A percentile compares a stretch with the other conserved stretches of the same genome.
phyloP scores from a whole-genome alignment of 2,329 filamentous ascomycete species.

The Lasiodiplodia hormozganensis region DNA sequence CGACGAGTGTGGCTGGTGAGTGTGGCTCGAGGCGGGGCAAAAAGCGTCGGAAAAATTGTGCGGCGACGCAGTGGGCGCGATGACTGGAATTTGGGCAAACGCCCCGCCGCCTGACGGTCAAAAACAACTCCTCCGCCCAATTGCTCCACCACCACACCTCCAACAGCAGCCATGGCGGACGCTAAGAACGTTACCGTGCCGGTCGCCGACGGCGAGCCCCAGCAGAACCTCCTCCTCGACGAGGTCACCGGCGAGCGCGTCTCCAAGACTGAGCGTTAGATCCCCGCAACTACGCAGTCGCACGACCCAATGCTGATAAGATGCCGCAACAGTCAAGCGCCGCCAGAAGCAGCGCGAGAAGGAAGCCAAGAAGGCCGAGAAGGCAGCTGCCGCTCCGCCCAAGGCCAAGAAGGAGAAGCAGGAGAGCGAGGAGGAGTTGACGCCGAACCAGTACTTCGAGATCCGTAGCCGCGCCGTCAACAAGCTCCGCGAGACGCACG shows the following conservation, averaged over 20 bases:
- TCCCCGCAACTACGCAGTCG: background rate
- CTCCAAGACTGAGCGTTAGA: constrained; percentile 55
- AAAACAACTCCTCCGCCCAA: constrained; percentile 23
- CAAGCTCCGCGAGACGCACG: constrained; percentile 74
- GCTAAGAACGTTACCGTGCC: constrained; percentile 71
- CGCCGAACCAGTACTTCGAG: constrained; percentile 92
- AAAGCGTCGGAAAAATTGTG: constrained; percentile 29
- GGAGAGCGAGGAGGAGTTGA: constrained; percentile 74
- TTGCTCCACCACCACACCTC: constrained; percentile 19
- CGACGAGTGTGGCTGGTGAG: background rate
- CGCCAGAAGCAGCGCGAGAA: constrained; percentile 88
- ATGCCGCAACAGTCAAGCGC: constrained; percentile 79
- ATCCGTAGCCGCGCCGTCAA: constrained; percentile 86
- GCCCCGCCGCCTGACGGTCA: constrained; percentile 17
- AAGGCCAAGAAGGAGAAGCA: constrained; percentile 67
- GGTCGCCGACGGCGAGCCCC: constrained; percentile 54
- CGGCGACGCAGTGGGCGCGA: constrained; percentile 1
- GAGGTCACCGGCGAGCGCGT: constrained; percentile 89
- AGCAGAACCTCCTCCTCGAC: constrained; percentile 78
- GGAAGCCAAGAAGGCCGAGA: constrained; percentile 88
- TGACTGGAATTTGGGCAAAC: constrained; percentile 28
- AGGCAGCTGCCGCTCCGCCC: constrained; percentile 72
- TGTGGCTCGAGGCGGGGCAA: constrained; percentile 28
- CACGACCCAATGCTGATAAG: constrained; percentile 34
- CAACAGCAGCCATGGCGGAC: constrained; percentile 37